Conservation (phyloP, 768 basidiomycete species). For the Termitomyces sp. region DNA sequence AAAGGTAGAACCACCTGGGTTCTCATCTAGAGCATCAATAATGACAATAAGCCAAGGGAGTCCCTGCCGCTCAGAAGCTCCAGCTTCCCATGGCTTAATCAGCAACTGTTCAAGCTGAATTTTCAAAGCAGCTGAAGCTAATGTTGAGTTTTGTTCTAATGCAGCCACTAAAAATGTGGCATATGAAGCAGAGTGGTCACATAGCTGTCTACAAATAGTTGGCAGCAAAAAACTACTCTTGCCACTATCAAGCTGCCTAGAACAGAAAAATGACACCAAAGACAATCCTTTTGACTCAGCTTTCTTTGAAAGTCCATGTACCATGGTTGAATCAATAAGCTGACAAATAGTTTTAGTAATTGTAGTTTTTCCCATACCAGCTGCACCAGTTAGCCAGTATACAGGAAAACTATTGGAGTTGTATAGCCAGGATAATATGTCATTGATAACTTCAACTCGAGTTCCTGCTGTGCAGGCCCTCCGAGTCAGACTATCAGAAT, state of each 20-base stretch:
- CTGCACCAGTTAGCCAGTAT: not conserved
- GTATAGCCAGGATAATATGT: not conserved
- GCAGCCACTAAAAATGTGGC: not conserved
- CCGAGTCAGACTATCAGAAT: not conserved
- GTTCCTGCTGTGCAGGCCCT: not conserved
- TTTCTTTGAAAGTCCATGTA: no score
- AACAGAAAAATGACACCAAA: not conserved
- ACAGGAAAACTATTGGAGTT: not conserved
- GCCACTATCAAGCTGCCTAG: not conserved
- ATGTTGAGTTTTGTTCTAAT: not conserved
- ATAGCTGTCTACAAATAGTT: not conserved
- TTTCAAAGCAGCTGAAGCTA: not conserved
- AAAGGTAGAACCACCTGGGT: not conserved
- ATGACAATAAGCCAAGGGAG: not conserved
- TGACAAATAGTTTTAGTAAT: not conserved
- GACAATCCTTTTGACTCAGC: no score
- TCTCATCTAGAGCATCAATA: constrained; percentile 2
- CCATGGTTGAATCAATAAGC: not conserved
- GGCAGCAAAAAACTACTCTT: not conserved
- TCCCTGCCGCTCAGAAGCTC: no score
- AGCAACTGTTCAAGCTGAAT: not conserved
- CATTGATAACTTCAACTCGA: not conserved
- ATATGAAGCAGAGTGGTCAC: not conserved
- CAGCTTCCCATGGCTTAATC: not conserved
- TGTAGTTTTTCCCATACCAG: not conserved